Percentiles rank a stretch among this genome's conserved stretches.
These are phyloP conservation scores for Nematodospora anomalae DNA, from an alignment of 1,139 yeast genomes.

Conservation along the genomic window DNA sequence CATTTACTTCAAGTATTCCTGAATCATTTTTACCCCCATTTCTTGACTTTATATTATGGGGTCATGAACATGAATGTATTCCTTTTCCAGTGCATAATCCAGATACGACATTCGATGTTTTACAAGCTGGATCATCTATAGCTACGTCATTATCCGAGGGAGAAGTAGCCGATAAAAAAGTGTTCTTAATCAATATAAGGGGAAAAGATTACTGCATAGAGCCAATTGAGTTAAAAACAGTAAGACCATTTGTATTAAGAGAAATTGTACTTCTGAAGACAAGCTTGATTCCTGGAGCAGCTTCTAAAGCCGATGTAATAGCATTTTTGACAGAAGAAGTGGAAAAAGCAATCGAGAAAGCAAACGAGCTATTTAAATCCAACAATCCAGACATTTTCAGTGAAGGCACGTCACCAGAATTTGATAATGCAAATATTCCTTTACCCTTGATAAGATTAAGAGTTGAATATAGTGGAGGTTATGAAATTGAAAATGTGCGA, in stretches of 20 bases:
- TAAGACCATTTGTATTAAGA: conserved; percentile 79
- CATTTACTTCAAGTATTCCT: conserved; percentile 80
- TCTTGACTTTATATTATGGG: conserved; percentile 87
- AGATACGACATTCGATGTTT: conserved; percentile 68
- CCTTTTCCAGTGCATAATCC: conserved; percentile 69
- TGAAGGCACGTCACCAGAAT: conserved; percentile 16
- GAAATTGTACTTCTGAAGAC: conserved; percentile 58
- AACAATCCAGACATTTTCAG: conserved; percentile 31
- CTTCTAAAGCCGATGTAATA: conserved; percentile 62
- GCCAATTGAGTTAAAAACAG: conserved; percentile 66
- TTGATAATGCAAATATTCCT: conserved; percentile 35
- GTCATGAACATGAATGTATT: conserved; percentile 95
- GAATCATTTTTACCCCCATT: conserved; percentile 81
- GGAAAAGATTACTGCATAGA: conserved; percentile 62
- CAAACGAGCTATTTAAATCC: conserved; percentile 51
- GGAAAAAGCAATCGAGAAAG: conserved; percentile 62
- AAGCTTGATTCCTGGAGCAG: conserved; percentile 61
- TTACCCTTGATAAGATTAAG: conserved; percentile 78
- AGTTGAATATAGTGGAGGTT: conserved; percentile 89
- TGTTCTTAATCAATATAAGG: conserved; percentile 65
- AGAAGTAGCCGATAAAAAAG: conserved; percentile 74
- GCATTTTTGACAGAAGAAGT: conserved; percentile 62
- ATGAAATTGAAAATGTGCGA: conserved; percentile 86
- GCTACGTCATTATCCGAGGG: conserved; percentile 90
- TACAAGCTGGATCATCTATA: conserved; percentile 93